Evolutionary conservation across 2,329 filamentous ascomycete species (phyloP), one percentile per base, ranked within the genome.

Genomic region (Allantophomopsis lycopodina): DNA sequence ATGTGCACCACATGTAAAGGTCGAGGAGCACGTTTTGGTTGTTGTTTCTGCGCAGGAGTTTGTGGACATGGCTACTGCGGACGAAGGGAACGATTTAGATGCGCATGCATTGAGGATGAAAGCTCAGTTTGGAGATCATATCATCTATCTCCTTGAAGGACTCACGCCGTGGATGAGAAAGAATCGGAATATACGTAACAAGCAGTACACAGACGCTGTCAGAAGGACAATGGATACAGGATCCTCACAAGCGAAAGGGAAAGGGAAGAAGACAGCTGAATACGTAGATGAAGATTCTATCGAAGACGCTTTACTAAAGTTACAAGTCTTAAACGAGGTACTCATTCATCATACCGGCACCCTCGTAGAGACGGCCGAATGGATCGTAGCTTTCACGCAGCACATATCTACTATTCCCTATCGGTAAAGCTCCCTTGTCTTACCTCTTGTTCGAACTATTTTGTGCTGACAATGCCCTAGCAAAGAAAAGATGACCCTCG

Each of bases 341-440:
- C 61, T 84, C 4, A 75, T 88, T 35, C 80, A 87, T 54, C 81
- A 89, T 54, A 83, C 79, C 1, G 59, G 57, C 12, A 58, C 62
- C 2, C 51, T 69, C 0, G 53, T 71, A 0, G 79, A 86, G 50
- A 83, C 80, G 1, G 79, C 81, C 2, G 71, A 79, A 48, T 85
- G 82, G 79, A 75, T 88, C 21, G 63, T 69, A 21, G 65, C 71
- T 28, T 85, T 88, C 50, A 89, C 84, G 0, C 79, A 87, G 51
- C 79, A 89, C 54, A 77, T 89, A 37, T 82, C 80, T 7, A 83
- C 78, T 1, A 75, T 82, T 16, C 83, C 82, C 0, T 88, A 88
- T 56, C 73, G 74, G 46, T 70, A 63, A 38, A 49, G 44, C 6
- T n/a, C 2, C 34, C 15, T 36, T 35, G 5, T 31, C 13, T 30